Evolutionary conservation across 305 asterid genomes (phyloP).

Genomic region (Fraxinus paxiana): DNA sequence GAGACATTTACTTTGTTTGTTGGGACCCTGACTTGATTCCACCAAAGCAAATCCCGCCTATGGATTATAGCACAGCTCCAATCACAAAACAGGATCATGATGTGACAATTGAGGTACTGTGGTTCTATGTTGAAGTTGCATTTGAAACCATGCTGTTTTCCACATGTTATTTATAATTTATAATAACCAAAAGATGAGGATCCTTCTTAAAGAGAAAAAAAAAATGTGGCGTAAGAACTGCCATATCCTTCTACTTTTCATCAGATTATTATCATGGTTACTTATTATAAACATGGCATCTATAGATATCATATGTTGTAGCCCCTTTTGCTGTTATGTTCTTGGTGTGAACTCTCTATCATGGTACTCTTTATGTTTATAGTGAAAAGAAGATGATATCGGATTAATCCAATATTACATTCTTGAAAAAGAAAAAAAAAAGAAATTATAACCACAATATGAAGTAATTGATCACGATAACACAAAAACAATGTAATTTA

Average conservation of each 20-base stretch:
- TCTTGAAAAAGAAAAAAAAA: too few species aligned
- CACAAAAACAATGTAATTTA: neutral
- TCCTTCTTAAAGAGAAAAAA: neutral
- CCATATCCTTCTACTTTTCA: neutral
- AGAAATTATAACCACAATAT: neutral
- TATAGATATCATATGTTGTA: neutral
- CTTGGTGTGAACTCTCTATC: neutral
- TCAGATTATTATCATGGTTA: neutral
- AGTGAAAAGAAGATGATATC: neutral
- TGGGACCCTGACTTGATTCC: constrained; percentile 46
- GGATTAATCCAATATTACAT: neutral
- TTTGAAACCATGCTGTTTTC: neutral
- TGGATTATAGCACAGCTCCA: constrained; percentile 46
- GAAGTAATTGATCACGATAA: neutral
- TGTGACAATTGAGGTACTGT: constrained; percentile 41
- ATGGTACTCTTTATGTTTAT: neutral
- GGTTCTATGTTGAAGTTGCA: neutral
- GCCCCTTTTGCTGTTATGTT: neutral
- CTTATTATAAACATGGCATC: neutral
- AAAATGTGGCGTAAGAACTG: neutral
- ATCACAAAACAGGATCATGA: constrained; percentile 29
- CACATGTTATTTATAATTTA: neutral
- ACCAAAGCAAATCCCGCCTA: constrained; percentile 21
- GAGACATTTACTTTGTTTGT: constrained; percentile 46
- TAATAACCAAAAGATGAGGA: neutral